These are phyloP conservation scores for Ophiostoma himal-ulmi DNA, from an alignment of 2,329 filamentous ascomycete species.

Conservation along the genomic window DNA sequence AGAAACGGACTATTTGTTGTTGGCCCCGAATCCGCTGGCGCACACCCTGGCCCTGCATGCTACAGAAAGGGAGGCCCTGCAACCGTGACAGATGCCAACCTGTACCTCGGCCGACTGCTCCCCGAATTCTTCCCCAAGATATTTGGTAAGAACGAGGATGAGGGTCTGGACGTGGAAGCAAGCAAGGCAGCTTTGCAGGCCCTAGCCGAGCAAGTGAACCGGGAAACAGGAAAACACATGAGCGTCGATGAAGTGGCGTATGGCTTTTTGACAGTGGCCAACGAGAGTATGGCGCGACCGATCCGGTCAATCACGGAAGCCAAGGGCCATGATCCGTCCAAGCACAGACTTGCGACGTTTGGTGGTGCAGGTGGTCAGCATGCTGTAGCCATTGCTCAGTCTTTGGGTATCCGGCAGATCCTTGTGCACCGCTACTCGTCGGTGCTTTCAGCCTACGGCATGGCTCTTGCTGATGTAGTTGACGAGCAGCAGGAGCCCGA, in stretches of 20 bases:
- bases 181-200: slow-evolving; percentile 71
- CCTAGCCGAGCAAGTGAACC: slow-evolving; percentile 70
- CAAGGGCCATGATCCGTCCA: slow-evolving; percentile 84
- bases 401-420: slow-evolving; percentile 77
- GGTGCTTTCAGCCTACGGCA: slow-evolving; percentile 83
- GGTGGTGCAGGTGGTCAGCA: slow-evolving; percentile 89
- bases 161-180: slow-evolving; percentile 69
- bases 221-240: slow-evolving; percentile 66
- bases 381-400: slow-evolving; percentile 82
- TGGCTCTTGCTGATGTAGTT: slow-evolving; percentile 88
- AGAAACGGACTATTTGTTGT: slow-evolving; percentile 85
- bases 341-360: slow-evolving; percentile 86
- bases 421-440: slow-evolving; percentile 83
- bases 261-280: slow-evolving; percentile 83
- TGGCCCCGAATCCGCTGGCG: slow-evolving; percentile 81
- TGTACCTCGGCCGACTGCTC: slow-evolving; percentile 75
- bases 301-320: slow-evolving; percentile 89
- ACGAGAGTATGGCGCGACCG: slow-evolving; percentile 85
- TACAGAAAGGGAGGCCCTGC: slow-evolving; percentile 85
- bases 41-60: slow-evolving; percentile 83
- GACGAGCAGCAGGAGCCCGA: slow-evolving; percentile 81
- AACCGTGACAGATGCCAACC: slow-evolving; percentile 89
- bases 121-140: slow-evolving; percentile 95
- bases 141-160: slow-evolving; percentile 82
- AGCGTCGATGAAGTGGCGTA: slow-evolving; percentile 78